phyloP scores from a whole-genome alignment of 768 basidiomycete genomes.

The Leccinum longicurvipes region DNA sequence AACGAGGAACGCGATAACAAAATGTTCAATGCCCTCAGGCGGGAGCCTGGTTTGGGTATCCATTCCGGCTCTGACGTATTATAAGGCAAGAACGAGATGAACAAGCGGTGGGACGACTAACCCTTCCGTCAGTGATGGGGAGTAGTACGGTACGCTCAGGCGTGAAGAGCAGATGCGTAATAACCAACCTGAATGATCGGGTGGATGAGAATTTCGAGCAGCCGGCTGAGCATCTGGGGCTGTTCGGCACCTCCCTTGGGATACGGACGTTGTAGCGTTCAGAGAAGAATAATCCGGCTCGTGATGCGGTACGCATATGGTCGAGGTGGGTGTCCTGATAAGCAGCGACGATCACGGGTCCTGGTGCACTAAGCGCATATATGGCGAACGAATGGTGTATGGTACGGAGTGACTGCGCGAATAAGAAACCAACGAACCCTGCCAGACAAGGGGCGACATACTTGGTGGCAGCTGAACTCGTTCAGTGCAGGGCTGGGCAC shows the following conservation, averaged over 20 bases:
- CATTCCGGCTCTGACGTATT: constrained; percentile 17
- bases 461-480: constrained; percentile 33
- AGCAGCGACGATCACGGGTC: constrained; percentile 38
- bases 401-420: constrained; percentile 50
- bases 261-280: constrained; percentile 43
- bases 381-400: constrained; percentile 57
- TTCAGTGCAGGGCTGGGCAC: too few species aligned
- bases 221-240: constrained; percentile 58
- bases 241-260: constrained; percentile 29
- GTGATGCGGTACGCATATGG: constrained; percentile 35
- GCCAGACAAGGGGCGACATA: constrained; percentile 5
- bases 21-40: constrained; percentile 47
- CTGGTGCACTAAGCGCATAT: constrained; percentile 57
- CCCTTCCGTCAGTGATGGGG: constrained; percentile 21
- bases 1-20: constrained; percentile 49
- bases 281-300: too few species aligned
- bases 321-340: constrained; percentile 39
- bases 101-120: not conserved
- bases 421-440: not conserved
- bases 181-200: constrained; percentile 64
- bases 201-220: constrained; percentile 59
- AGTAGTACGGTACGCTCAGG: constrained; percentile 18
- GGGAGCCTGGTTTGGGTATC: constrained; percentile 29
- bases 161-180: constrained; percentile 33
- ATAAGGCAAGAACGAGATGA: not conserved